Evolutionary conservation across 176 grass and related monocot species (phyloP), one percentile per base, ranked within the genome.

Genomic region (Chloris gayana): DNA sequence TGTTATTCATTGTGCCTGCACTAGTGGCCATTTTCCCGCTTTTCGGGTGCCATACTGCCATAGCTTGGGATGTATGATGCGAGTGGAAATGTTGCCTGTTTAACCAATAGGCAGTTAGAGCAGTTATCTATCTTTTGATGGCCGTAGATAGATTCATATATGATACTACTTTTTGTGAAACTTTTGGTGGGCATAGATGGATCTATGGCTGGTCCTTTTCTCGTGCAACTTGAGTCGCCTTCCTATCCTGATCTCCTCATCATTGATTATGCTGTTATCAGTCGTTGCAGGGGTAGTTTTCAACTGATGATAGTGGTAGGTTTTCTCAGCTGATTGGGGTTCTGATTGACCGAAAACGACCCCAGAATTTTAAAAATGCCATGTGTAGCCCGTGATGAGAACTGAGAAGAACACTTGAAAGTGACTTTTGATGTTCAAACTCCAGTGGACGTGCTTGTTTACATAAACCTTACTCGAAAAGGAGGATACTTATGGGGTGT

Each of bases 331-430:
- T 65, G 69, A 29, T 38, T 13, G 14, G 18, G 25, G 9, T 71
- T 70, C 21, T 33, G 10, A 19, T 64, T 77, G 33, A 19, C 26
- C 71, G 74, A 71, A 78, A 78, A 78, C 72, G 31, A 26, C 32
- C 26, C n/a, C n/a, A 42, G 27, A 31, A 19, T 72, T 85, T n/a
- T 41, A 7, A 11, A 32, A 7, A 19, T 57, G 46, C 24, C 32
- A 7, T 83, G 26, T 50, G 19, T 26, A 73, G 17, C 1, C 13
- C 26, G 4, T 70, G 49, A 73, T 81, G 29, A 34, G 26, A 69
- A 67, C 53, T 81, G 29, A 34, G 26, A 69, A 67, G 26, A 41
- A 61, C 29, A 44, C 29, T 4, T 6, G 18, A 63, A 41, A 85
- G 26, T n/a, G 12, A 35, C 31, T 29, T 29, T 30, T 54, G 41